Base-by-base conservation (phyloP, 164 flowering plant genomes). In the Platanus orientalis region DNA sequence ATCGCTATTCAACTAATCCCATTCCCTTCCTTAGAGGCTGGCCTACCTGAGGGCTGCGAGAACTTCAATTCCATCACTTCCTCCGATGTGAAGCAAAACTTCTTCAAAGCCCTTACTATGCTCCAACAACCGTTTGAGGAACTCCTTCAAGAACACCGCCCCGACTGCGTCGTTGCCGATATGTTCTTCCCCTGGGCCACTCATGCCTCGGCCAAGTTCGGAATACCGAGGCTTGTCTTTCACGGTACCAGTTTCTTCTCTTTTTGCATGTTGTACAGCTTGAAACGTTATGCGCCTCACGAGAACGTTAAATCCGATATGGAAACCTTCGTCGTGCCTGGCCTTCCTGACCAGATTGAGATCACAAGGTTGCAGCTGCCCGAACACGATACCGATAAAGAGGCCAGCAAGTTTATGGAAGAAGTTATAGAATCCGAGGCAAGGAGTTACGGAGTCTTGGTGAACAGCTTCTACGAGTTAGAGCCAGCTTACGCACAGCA, bases 11-110 rank as follows among this genome's bases (percentile, higher is more conserved):
- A 16, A 20, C 10, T 21, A 0, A 6, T 78, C 53, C 54, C 44
- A 34, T 80, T 80, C 51, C 84, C 81, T 20, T 17, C 67, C 13
- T 28, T 2, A 0, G 81, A 71, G 39, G 75, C 45, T 5, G 80
- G 84, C 0, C 32, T 78, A 56, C 80, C 84, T 1, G 71, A 75
- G 24, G 82, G 79, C 39, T 54, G 69, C 24, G 85, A 81, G 56
- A 71, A 39, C 49, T 0, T 59, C 14, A 60, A 62, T 45, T 2
- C 42, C 10, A 10, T 63, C 12, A 51, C 63, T 12, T 27, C 61
- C 10, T 17, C 23, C 0, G 79, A 76, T 2, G 44, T 63, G 54
- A 2, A 14, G 6, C n/a, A 1, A 0, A 69, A 58, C n/a, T 62
- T 82, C 55, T 55, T 66, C 45, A 1, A 20, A 2, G 83, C 79